These are phyloP conservation scores for Coniferiporia sulphurascens DNA, from an alignment of 1,284 basidiomycete genomes.

Conservation along the genomic window DNA sequence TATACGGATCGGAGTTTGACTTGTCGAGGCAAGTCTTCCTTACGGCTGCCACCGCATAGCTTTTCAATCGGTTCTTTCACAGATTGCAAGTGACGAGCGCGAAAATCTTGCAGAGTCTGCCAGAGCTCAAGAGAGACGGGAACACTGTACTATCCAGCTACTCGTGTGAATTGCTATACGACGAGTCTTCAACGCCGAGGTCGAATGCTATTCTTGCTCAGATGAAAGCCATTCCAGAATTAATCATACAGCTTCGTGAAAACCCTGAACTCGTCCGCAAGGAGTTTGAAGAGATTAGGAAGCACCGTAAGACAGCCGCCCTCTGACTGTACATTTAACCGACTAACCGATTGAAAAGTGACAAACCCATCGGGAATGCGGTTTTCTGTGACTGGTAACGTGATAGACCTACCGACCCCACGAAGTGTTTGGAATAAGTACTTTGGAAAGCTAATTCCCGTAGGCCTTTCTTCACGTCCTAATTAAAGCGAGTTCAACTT, in stretches of 20 bases:
- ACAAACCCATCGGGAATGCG: slow-evolving; percentile 78
- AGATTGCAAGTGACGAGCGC: slow-evolving; percentile 85
- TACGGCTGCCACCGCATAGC: background rate
- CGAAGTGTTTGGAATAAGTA: slow-evolving; percentile 68
- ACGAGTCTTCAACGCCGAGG: slow-evolving; percentile 70
- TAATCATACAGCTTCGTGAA: slow-evolving; percentile 73
- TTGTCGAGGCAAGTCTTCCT: slow-evolving; percentile 62
- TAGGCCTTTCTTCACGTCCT: slow-evolving; percentile 32
- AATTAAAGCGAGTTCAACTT: slow-evolving; percentile 18
- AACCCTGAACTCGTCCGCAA: slow-evolving; percentile 67
- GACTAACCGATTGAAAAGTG: slow-evolving; percentile 42
- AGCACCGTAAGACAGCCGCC: slow-evolving; percentile 47
- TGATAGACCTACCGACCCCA: slow-evolving; percentile 70
- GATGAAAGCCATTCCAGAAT: slow-evolving; percentile 74
- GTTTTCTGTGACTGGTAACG: slow-evolving; percentile 85
- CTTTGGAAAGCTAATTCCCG: slow-evolving; percentile 57
- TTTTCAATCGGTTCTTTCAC: background rate
- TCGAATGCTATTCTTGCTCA: slow-evolving; percentile 71
- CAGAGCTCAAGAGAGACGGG: slow-evolving; percentile 90
- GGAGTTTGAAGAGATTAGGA: slow-evolving; percentile 71
- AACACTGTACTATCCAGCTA: slow-evolving; percentile 75
- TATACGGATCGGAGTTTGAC: slow-evolving; percentile 82
- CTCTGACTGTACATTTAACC: background rate
- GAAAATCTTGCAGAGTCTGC: slow-evolving; percentile 90
- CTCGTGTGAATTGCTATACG: slow-evolving; percentile 64